Percentiles rank a stretch among this genome's conserved stretches.
These are phyloP conservation scores for Phytopythium cucurbitacearum DNA, from an alignment of 352 stramenopile species.

Conservation along the genomic window DNA sequence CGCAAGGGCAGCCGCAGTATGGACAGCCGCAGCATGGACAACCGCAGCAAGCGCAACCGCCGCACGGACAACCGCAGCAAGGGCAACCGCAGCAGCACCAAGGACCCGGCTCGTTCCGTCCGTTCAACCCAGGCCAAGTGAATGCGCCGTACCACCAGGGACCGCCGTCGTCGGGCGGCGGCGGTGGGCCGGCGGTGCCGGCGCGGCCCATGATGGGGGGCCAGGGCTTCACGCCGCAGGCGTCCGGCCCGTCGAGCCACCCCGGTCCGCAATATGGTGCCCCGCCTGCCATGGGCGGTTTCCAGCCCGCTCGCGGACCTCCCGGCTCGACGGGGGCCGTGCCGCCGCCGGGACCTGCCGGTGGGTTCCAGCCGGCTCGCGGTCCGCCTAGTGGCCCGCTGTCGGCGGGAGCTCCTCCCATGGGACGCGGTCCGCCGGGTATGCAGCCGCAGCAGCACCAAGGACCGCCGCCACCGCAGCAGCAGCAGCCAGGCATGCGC, in stretches of 20 bases:
- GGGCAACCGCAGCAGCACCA: conserved; percentile 25
- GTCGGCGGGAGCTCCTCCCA: conserved; percentile 14
- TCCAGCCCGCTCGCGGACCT: too few relatives aligned
- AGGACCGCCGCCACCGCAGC: conserved; percentile 10
- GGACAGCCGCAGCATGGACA: conserved; percentile 6
- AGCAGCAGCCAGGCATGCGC: conserved; percentile 3
- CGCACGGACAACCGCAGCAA: conserved; percentile 29
- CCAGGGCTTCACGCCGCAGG: conserved; percentile 14
- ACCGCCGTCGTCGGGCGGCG: conserved; percentile 20
- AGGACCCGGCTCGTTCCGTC: conserved; percentile 39
- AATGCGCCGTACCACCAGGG: conserved; percentile 23
- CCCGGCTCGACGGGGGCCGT: not conserved
- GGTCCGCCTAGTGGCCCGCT: conserved; percentile 8
- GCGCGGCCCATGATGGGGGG: conserved; percentile 12
- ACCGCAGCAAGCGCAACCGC: conserved; percentile 22
- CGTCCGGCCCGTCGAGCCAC: conserved; percentile 24
- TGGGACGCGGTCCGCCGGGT: conserved; percentile 24
- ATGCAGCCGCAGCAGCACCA: conserved; percentile 16
- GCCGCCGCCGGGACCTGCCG: conserved; percentile 1
- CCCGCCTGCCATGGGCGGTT: conserved; percentile 2
- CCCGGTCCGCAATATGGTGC: conserved; percentile 7
- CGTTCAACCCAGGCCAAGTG: conserved; percentile 57
- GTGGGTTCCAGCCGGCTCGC: conserved; percentile 7
- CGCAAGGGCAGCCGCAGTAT: conserved; percentile 21
- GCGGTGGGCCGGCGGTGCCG: not conserved